Evolutionary conservation across 257 asterid species (phyloP), one percentile per base, ranked within the genome.

Genomic region (Sherardia arvensis): DNA sequence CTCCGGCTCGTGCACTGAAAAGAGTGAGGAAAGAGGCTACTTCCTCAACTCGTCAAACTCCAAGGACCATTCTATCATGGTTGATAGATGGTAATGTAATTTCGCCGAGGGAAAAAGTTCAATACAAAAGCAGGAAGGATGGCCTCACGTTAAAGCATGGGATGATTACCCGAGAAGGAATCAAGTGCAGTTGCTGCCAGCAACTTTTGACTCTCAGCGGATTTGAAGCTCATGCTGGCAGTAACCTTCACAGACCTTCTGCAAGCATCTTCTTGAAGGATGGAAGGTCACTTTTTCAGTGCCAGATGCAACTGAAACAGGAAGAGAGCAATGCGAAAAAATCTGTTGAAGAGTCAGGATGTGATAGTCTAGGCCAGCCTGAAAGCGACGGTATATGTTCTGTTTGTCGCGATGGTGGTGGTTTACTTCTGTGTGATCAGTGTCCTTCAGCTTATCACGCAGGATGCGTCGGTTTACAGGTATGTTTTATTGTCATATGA

Each of bases 371-470:
- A 23, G 43, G 14, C 62, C 67, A 43, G 34, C 18, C 3, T 30
- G 15, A 4, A 29, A 90, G 77, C 71, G 99, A 93, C 78, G 67
- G 77, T 76, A 76, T 90, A 22, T 93, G 99, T 69, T 80, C 96
- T 45, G 79, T 87, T 61, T 93, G 99, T 69, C 95, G 84, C 64
- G 77, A 69, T 73, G 99, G 99, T 32, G 99, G 99, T 51, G 86
- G 83, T 59, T 68, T 93, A 71, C 45, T 93, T 57, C 74, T 93
- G 67, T 93, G 99, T 62, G 99, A 93, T 84, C 76, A 48, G 48
- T 93, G 99, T 71, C 99, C 99, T 34, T 90, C 99, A 63, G 77
- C 96, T 22, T 93, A 77, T 65, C 99, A 93, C 61, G 69, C 76
- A 66, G 78, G 72, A 22, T 93, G 99, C 81, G 79, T 93, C 56